These are phyloP conservation scores for Coemansia sp. DNA, from an alignment of 192 early-diverging fungal species.

Conservation along the genomic window DNA sequence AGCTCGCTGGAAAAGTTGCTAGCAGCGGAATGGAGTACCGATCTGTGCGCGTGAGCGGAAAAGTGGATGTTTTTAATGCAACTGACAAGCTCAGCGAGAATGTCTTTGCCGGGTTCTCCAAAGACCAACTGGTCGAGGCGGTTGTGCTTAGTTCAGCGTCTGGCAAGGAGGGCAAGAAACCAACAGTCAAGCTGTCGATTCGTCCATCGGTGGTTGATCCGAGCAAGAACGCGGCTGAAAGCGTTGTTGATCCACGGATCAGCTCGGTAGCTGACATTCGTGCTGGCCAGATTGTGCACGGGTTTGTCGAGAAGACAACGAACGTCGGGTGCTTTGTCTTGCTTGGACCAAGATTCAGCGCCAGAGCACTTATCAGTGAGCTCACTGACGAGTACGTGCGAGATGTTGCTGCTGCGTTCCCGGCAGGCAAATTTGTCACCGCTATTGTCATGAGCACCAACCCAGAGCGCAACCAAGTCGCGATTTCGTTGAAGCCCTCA, in stretches of 20 bases:
- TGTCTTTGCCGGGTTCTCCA: constrained; percentile 18
- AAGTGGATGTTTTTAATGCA: constrained; percentile 64
- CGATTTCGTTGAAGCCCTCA: constrained; percentile 73
- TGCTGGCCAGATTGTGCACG: constrained; percentile 67
- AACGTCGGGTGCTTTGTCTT: constrained; percentile 76
- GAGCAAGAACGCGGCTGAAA: constrained; percentile 20
- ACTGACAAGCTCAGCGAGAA: constrained; percentile 49
- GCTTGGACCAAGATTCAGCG: constrained; percentile 63
- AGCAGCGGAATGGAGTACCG: constrained; percentile 5
- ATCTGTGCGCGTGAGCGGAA: constrained; percentile 56
- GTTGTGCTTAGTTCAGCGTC: constrained; percentile 13
- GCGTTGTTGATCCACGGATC: constrained; percentile 56
- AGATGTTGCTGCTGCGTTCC: constrained; percentile 77
- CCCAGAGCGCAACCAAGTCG: constrained; percentile 59
- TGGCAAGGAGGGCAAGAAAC: constrained; percentile 23
- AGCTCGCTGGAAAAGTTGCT: constrained; percentile 15
- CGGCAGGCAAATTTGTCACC: constrained; percentile 74
- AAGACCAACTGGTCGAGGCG: constrained; percentile 34
- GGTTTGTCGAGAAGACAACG: constrained; percentile 70
- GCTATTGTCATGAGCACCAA: constrained; percentile 69
- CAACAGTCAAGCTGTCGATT: constrained; percentile 65
- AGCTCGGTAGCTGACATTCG: constrained; percentile 58
- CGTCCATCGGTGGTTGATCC: constrained; percentile 58
- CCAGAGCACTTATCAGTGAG: constrained; percentile 83
- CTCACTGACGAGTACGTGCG: constrained; percentile 84